phyloP scores from a whole-genome alignment of 1,139 yeast species.

The Debaryomyces coudertii region DNA sequence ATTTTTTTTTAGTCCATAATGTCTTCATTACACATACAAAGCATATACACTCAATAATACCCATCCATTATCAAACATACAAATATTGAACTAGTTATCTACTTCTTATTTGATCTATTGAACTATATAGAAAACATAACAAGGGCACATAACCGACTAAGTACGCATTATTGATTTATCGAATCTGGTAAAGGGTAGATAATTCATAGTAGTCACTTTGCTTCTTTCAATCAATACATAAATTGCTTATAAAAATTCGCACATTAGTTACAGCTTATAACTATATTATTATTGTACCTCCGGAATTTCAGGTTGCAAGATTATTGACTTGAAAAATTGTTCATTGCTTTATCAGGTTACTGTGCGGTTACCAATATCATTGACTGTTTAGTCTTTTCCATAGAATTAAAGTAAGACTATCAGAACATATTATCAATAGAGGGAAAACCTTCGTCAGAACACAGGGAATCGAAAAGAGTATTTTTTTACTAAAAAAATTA shows the following conservation, averaged over 20 bases:
- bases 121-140: neutral
- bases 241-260: neutral
- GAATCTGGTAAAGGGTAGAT: conserved; percentile 2
- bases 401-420: neutral
- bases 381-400: neutral
- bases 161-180: conserved; percentile 6
- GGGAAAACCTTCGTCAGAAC: neutral
- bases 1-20: neutral
- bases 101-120: neutral
- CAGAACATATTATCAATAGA: neutral
- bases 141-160: conserved; percentile 8
- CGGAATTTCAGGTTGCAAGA: neutral
- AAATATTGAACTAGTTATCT: neutral
- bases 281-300: neutral
- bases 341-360: conserved; percentile 5
- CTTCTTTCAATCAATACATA: neutral
- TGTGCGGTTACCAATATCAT: conserved; percentile 7
- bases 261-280: neutral
- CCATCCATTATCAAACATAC: neutral
- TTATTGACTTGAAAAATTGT: neutral
- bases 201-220: neutral
- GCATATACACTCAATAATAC: neutral
- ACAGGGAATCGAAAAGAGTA: neutral
- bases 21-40: neutral
- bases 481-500: neutral